Evolutionary conservation across 129 eudicot species (phyloP).

Genomic region (Flaveria sonorensis): DNA sequence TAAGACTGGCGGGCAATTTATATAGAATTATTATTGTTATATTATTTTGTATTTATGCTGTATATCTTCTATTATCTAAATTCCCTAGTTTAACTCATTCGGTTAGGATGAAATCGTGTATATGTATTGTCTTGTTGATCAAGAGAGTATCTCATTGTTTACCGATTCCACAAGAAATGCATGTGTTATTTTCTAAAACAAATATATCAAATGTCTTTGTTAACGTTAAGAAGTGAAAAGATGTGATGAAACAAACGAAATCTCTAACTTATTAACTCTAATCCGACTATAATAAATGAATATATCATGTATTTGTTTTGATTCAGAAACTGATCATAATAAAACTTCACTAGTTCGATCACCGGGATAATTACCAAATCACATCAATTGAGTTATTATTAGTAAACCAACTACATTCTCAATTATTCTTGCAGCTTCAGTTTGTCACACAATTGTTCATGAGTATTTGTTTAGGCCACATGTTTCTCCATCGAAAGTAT

Average conservation of each 20-base stretch:
- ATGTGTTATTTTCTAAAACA: too few species aligned
- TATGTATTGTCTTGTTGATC: too few species aligned
- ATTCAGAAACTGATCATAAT: neutral
- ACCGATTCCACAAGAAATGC: too few species aligned
- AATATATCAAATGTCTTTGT: too few species aligned
- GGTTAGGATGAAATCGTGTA: too few species aligned
- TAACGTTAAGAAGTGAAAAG: too few species aligned
- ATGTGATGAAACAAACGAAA: neutral
- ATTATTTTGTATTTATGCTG: too few species aligned
- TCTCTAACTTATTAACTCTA: neutral
- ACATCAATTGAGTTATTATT: neutral
- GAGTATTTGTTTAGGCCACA: neutral
- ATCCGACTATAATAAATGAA: neutral
- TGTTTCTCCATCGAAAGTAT: neutral
- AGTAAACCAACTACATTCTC: neutral
- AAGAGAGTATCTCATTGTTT: too few species aligned
- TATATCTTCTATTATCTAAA: too few species aligned
- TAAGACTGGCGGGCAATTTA: too few species aligned
- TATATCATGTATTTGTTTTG: neutral
- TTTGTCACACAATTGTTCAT: neutral
- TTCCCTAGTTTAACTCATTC: too few species aligned
- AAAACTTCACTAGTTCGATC: neutral
- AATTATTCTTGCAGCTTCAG: neutral
- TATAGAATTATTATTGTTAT: too few species aligned
- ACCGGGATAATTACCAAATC: neutral